These are phyloP conservation scores for Xylaria sp. DNA, from an alignment of 2,329 filamentous ascomycete genomes.

Conservation along the genomic window DNA sequence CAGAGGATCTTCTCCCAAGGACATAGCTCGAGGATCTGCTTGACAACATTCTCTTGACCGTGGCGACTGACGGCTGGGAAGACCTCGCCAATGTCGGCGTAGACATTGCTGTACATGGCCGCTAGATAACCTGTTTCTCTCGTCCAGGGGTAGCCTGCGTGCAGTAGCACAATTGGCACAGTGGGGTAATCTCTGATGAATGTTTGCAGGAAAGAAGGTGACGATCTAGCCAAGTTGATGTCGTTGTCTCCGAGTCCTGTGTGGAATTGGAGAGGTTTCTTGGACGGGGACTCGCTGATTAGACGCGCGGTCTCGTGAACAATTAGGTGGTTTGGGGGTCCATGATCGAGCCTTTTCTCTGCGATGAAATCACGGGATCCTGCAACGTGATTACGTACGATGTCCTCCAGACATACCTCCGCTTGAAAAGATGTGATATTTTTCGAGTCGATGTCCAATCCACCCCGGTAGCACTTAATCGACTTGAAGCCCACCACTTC, in stretches of 20 bases:
- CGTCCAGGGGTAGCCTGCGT: slow-evolving; percentile 84
- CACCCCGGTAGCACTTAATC: slow-evolving; percentile 83
- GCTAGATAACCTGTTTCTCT: slow-evolving; percentile 82
- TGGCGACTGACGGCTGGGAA: slow-evolving; percentile 82
- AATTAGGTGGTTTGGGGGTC: slow-evolving; percentile 74
- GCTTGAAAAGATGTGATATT: slow-evolving; percentile 19
- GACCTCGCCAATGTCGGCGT: slow-evolving; percentile 83
- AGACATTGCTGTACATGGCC: slow-evolving; percentile 80
- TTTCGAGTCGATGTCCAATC: slow-evolving; percentile 66
- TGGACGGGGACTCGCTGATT: slow-evolving; percentile 57
- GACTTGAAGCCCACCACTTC: slow-evolving; percentile 84
- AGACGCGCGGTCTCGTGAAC: slow-evolving; percentile 71
- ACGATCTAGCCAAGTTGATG: slow-evolving; percentile 74
- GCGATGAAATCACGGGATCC: slow-evolving; percentile 48
- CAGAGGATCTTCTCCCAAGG: slow-evolving; percentile 81
- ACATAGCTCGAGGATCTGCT: slow-evolving; percentile 78
- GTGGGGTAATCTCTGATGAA: slow-evolving; percentile 75
- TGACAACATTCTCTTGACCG: slow-evolving; percentile 76
- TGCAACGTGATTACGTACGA: slow-evolving; percentile 49
- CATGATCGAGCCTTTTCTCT: slow-evolving; percentile 66
- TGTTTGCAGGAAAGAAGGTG: slow-evolving; percentile 78
- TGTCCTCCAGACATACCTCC: slow-evolving; percentile 52
- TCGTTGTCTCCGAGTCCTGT: slow-evolving; percentile 86
- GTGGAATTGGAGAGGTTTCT: slow-evolving; percentile 85
- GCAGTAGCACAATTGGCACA: slow-evolving; percentile 80